Evolutionary conservation across 2,329 filamentous ascomycete genomes (phyloP).

Genomic region (Diaporthe citrichinensis): DNA sequence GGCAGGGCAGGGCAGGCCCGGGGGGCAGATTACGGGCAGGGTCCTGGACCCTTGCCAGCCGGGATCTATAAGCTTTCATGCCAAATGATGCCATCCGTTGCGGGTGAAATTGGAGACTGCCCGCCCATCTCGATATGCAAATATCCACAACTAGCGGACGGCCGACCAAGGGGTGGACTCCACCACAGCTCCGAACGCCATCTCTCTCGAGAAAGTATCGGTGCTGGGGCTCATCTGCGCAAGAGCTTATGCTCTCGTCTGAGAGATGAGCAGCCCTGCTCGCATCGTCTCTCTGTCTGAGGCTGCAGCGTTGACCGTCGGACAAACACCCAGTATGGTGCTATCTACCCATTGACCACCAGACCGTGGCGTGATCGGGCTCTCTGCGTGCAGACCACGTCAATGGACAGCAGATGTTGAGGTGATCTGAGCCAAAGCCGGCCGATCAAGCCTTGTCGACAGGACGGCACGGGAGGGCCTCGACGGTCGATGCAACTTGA

Average conservation of each 20-base stretch:
- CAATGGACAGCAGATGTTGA: conserved; percentile 19
- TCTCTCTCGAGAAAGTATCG: not conserved
- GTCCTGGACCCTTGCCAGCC: conserved; percentile 35
- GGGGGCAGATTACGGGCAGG: conserved; percentile 5
- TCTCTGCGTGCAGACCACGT: not conserved
- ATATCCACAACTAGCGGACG: conserved; percentile 32
- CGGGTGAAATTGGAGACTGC: conserved; percentile 36
- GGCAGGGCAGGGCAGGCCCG: not conserved
- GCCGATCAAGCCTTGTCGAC: not conserved
- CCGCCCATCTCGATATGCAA: conserved; percentile 36
- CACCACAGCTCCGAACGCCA: not conserved
- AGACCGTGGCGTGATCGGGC: conserved; percentile 21
- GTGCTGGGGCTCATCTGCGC: not conserved
- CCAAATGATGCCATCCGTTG: conserved; percentile 37
- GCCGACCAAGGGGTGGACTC: conserved; percentile 1
- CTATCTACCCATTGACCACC: not conserved
- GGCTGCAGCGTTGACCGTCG: not conserved
- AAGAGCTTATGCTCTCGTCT: not conserved
- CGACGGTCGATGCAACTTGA: conserved; percentile 5
- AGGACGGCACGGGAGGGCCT: not conserved
- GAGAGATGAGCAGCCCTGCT: not conserved
- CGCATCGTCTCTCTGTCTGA: not conserved
- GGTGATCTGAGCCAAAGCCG: conserved; percentile 19
- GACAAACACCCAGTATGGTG: not conserved
- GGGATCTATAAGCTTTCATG: conserved; percentile 35